Base-by-base conservation (phyloP, 2,329 filamentous ascomycete genomes). In the Monosporascus sp. region DNA sequence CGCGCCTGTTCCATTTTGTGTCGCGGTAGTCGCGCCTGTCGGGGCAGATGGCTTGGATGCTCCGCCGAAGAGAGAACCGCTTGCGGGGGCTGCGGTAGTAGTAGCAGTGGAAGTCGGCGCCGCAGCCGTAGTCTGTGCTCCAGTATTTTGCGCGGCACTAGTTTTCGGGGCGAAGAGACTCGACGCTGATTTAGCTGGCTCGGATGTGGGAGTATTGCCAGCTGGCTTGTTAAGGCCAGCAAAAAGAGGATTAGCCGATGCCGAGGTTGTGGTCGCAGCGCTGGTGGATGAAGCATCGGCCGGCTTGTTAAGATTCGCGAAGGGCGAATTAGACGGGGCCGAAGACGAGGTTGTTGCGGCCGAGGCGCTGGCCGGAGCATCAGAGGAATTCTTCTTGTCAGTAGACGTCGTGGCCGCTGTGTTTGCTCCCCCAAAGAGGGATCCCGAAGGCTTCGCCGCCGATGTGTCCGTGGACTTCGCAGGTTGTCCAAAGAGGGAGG, bases 21-120 rank as follows among this genome's bases (percentile, higher is more conserved):
- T 46, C 46, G 67, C 57, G 1, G 66, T 52, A 18, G 66, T 54
- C 9, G 69, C 60, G 18, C 68, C 52, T 36, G 69, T 58, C 8
- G 69, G 57, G 25, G 68, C 53, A 36, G 71, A 3, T 27, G 24
- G 58, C 51, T 74, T 69, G 5, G 63, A 49, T 27, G 66, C 58
- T 11, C 55, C 61, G 6, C 70, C 62, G 22, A 69, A 63, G 20
- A 67, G 50, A 6, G 70, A 62, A 22, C 65, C 57, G 9, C 66
- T 54, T 20, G 64, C 56, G 17, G 70, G 60, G n/a, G 71, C 58
- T 9, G 68, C 48, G n/a, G 65, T 55, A 39, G 70, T 68, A 22
- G 64, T 52, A 11, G 62, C 31, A 34, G 66, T 52, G 6, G 65
- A 56, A 38, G 54, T 48, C n/a, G 65, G 52, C 24, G 62, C 46